Evolutionary conservation across 305 asterid genomes (phyloP).

Genomic region (Andrographis paniculata): DNA sequence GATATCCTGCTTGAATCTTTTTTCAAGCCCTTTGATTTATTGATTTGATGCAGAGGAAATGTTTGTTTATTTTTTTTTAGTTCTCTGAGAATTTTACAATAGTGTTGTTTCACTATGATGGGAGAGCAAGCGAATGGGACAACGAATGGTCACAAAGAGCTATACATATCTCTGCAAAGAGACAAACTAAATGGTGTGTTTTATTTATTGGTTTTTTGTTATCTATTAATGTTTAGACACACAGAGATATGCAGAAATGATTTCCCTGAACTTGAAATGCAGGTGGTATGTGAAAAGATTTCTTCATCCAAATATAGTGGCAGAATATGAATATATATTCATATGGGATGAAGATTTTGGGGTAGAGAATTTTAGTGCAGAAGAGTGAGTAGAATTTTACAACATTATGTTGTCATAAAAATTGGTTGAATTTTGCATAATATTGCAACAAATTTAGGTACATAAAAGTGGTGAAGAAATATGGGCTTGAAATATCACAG

Average conservation of each 20-base stretch:
- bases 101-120: constrained; percentile 47
- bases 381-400: constrained; percentile 26
- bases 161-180: constrained; percentile 29
- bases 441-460: constrained; percentile 36
- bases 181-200: constrained; percentile 40
- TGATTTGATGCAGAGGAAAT: not conserved
- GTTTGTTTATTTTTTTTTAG: constrained; percentile 12
- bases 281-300: constrained; percentile 59
- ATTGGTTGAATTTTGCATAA: too few species aligned
- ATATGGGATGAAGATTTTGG: constrained; percentile 60
- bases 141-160: constrained; percentile 40
- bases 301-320: constrained; percentile 44
- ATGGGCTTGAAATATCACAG: constrained; percentile 41
- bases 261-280: not conserved
- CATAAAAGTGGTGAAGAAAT: constrained; percentile 34
- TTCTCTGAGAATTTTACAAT: constrained; percentile 39
- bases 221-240: not conserved
- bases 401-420: too few species aligned
- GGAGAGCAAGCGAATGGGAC: constrained; percentile 40
- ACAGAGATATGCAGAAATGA: not conserved
- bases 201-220: not conserved
- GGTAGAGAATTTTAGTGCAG: constrained; percentile 36
- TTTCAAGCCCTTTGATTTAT: not conserved
- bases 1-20: not conserved
- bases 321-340: constrained; percentile 40